These are phyloP conservation scores for Pyrenula massariospora DNA, from an alignment of 495 filamentous ascomycete genomes.

Conservation along the genomic window DNA sequence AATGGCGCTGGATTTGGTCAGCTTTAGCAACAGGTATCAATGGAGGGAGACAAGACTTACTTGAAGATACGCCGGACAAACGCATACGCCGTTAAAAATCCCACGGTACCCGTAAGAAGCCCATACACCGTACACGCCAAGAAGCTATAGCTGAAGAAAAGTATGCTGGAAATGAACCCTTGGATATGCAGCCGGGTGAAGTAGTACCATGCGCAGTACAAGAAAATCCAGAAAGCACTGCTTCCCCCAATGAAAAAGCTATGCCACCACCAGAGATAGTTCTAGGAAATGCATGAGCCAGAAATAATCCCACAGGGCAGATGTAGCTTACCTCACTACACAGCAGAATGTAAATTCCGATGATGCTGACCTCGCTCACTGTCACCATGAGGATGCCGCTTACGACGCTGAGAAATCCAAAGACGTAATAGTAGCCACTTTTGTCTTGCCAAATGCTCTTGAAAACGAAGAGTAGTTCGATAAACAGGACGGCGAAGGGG, in stretches of 20 bases:
- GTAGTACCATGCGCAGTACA: slow-evolving; percentile 84
- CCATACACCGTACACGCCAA: slow-evolving; percentile 80
- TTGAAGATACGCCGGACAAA: slow-evolving; percentile 87
- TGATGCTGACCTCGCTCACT: slow-evolving; percentile 80
- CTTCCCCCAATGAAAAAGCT: slow-evolving; percentile 76
- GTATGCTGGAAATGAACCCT: slow-evolving; percentile 65
- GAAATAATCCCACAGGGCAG: not conserved
- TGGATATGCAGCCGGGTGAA: slow-evolving; percentile 70
- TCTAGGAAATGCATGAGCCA: slow-evolving; percentile 33
- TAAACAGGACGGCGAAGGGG: slow-evolving; percentile 88
- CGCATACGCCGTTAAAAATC: slow-evolving; percentile 76
- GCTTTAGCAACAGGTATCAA: too few species aligned
- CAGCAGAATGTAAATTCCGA: slow-evolving; percentile 77
- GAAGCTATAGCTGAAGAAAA: slow-evolving; percentile 79
- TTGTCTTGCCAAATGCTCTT: slow-evolving; percentile 89
- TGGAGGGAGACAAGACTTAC: too few species aligned
- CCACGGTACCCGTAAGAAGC: slow-evolving; percentile 74
- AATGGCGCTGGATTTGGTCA: slow-evolving; percentile 17
- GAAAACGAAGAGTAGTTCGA: slow-evolving; percentile 88
- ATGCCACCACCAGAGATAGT: slow-evolving; percentile 96
- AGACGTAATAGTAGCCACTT: slow-evolving; percentile 89
- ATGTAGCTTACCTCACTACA: slow-evolving; percentile 52
- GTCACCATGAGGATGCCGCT: slow-evolving; percentile 64
- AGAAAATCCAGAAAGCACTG: slow-evolving; percentile 74
- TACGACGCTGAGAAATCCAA: slow-evolving; percentile 77